Evolutionary conservation across 2,329 filamentous ascomycete species (phyloP), one percentile per base, ranked within the genome.

Genomic region (Talaromyces sp.): DNA sequence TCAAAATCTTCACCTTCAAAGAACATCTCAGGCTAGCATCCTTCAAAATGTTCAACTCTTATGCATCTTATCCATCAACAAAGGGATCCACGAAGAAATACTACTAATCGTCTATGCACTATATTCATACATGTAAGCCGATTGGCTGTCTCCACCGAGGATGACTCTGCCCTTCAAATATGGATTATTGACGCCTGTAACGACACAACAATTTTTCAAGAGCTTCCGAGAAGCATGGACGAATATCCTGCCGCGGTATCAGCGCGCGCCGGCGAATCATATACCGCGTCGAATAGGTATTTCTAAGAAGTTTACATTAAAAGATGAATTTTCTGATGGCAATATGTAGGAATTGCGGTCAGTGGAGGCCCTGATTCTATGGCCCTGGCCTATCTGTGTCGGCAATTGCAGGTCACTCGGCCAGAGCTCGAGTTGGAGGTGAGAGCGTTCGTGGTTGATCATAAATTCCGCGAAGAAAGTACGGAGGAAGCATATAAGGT

Each of bases 351-450:
- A 62, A 81, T 98, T 66, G 95, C 93, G 16, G 83, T 98, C 67
- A 97, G 93, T 73, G 95, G 95, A 27, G 95, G 95, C 8, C 91
- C 95, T 45, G 95, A 99, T 77, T 98, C 94, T n/a, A 99, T 98
- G 93, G 94, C 94, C 33, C 82, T 99, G 66, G 92, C 93, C 63
- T 88, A 83, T 66, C 84, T 98, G 41, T 91, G 90, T 74, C 84
- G 82, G 58, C 77, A 81, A 54, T 68, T 79, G 66, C 73, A 76
- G 71, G 85, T 64, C 37, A 66, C 70, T 6, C 68, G 64, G 27
- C 64, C 70, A 16, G 60, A 69, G 43, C 69, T 69, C 13, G 65
- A 66, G 60, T 50, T 75, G 37, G 54, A 74, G 14, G 79, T 85
- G 22, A 82, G 81, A 52, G 86, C 82, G 0, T 86, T 88, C 70